These are phyloP conservation scores for Phytopythium vexans DNA, from an alignment of 352 stramenopile species.

Conservation along the genomic window DNA sequence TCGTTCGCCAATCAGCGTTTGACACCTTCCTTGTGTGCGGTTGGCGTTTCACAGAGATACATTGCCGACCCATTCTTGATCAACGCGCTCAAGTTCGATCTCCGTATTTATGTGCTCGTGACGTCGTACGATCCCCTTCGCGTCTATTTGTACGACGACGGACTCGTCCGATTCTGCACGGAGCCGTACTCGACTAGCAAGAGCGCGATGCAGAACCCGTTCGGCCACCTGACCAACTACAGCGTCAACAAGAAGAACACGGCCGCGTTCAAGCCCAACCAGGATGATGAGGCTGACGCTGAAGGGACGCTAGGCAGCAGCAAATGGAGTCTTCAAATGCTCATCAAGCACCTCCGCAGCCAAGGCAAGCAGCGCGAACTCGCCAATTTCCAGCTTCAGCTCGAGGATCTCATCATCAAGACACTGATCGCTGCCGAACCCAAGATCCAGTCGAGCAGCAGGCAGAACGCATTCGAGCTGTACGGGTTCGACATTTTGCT, in stretches of 20 bases:
- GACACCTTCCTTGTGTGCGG: neutral
- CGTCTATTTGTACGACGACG: slow-evolving; percentile 85
- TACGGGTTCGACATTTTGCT: slow-evolving; percentile 90
- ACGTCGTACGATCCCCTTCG: slow-evolving; percentile 84
- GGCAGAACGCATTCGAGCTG: slow-evolving; percentile 75
- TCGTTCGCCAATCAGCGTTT: neutral
- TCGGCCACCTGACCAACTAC: slow-evolving; percentile 92
- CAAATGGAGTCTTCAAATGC: slow-evolving; percentile 80
- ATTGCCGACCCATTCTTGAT: slow-evolving; percentile 80
- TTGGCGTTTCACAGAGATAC: slow-evolving; percentile 54
- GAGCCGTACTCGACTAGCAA: slow-evolving; percentile 70
- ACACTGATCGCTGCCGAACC: slow-evolving; percentile 85
- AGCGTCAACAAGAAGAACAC: slow-evolving; percentile 90
- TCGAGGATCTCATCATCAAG: slow-evolving; percentile 87
- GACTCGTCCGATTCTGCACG: slow-evolving; percentile 86
- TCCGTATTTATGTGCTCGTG: slow-evolving; percentile 89
- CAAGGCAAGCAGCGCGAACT: slow-evolving; percentile 40
- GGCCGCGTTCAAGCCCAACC: slow-evolving; percentile 63
- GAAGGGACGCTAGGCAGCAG: slow-evolving; percentile 36
- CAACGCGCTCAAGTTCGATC: slow-evolving; percentile 90
- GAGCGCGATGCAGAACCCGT: slow-evolving; percentile 72
- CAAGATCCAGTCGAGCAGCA: slow-evolving; percentile 37
- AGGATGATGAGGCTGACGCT: slow-evolving; percentile 43
- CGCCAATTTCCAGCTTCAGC: slow-evolving; percentile 27
- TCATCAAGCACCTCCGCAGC: slow-evolving; percentile 44